A percentile compares a stretch with the other conserved stretches of the same genome.
These are phyloP conservation scores for Kwoniella bestiolae DNA, from an alignment of 768 basidiomycete species.

Conservation along the genomic window DNA sequence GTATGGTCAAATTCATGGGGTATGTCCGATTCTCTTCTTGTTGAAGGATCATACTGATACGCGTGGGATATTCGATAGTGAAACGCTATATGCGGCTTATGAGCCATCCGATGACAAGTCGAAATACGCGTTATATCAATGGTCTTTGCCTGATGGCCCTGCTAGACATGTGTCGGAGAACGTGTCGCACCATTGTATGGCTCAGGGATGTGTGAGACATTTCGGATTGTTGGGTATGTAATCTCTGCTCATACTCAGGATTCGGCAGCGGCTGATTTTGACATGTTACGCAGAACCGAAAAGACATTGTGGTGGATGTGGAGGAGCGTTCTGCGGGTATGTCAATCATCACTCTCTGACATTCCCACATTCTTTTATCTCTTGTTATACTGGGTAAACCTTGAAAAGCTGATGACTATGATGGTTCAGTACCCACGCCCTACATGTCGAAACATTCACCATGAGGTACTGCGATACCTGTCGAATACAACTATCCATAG, in stretches of 20 bases:
- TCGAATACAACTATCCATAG: constrained; percentile 45
- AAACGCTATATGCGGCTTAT: constrained; percentile 54
- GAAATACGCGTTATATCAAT: constrained; percentile 51
- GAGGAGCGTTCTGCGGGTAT: constrained; percentile 53
- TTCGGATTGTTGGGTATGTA: constrained; percentile 52
- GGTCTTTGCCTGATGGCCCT: constrained; percentile 56
- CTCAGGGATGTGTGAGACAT: constrained; percentile 46
- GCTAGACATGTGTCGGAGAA: constrained; percentile 53
- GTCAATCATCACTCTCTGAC: too few relatives aligned
- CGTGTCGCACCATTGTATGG: constrained; percentile 49
- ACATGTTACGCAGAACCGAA: constrained; percentile 39
- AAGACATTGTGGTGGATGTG: constrained; percentile 56
- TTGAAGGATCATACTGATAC: background rate
- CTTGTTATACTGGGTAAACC: background rate
- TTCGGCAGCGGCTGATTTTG: background rate
- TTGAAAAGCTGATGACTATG: background rate
- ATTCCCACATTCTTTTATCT: background rate
- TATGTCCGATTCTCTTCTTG: constrained; percentile 52
- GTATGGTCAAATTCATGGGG: constrained; percentile 82
- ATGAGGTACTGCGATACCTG: constrained; percentile 52
- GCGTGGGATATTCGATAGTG: constrained; percentile 30
- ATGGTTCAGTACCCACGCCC: constrained; percentile 37
- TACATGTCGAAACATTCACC: constrained; percentile 43
- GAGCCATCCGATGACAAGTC: constrained; percentile 21
- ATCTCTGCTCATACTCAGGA: background rate